phyloP scores from a whole-genome alignment of 306 rosid genomes.

The Pueraria montana region DNA sequence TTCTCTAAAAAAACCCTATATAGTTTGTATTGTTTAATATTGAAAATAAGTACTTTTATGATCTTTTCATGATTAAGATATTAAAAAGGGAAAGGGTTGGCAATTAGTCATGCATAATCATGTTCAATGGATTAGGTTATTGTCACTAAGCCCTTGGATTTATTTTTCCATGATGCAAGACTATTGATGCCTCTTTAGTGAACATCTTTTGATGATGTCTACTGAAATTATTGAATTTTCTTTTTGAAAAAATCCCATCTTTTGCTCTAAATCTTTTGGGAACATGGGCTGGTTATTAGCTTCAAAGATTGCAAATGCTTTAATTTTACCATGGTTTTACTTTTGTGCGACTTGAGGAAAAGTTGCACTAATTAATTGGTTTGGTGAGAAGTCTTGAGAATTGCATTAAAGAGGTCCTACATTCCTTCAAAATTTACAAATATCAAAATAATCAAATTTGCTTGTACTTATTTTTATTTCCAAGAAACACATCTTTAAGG shows the following conservation, averaged over 20 bases:
- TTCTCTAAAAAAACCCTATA: too few relatives aligned
- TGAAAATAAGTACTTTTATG: neutral
- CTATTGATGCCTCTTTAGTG: slow-evolving; percentile 61
- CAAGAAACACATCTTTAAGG: neutral
- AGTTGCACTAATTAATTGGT: slow-evolving; percentile 46
- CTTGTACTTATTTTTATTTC: neutral
- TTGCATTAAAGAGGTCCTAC: slow-evolving; percentile 38
- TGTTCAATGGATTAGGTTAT: slow-evolving; percentile 39
- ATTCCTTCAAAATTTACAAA: neutral
- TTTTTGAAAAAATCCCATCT: slow-evolving; percentile 61
- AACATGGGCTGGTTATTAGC: slow-evolving; percentile 77
- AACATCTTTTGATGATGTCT: slow-evolving; percentile 70
- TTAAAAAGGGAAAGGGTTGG: slow-evolving; percentile 45
- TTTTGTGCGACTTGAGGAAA: slow-evolving; percentile 49
- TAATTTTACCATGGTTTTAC: slow-evolving; percentile 48
- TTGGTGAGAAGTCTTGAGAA: slow-evolving; percentile 54
- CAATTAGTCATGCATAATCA: slow-evolving; percentile 51
- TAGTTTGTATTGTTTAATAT: neutral
- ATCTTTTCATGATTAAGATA: slow-evolving; percentile 42
- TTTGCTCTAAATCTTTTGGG: slow-evolving; percentile 67
- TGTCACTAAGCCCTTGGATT: slow-evolving; percentile 38
- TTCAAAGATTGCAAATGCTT: slow-evolving; percentile 66
- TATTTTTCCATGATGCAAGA: slow-evolving; percentile 41
- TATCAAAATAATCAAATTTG: neutral
- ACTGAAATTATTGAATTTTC: slow-evolving; percentile 62